These are phyloP conservation scores for Lentinula raphanica DNA, from an alignment of 768 basidiomycete species.

Conservation along the genomic window DNA sequence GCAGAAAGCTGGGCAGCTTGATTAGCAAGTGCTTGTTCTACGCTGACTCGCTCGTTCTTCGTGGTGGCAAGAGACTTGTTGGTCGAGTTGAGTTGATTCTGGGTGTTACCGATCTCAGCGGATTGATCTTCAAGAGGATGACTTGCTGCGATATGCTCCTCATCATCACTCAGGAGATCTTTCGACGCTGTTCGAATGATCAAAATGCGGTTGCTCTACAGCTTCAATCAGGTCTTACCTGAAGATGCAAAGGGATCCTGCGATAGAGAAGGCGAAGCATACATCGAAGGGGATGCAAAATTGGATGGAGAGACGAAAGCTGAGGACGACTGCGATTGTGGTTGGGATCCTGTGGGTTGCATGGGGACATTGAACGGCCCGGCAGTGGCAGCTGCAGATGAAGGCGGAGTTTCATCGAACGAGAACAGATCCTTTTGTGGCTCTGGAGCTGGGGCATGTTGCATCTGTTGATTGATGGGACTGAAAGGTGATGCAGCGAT, in stretches of 20 bases:
- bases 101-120: slow-evolving; percentile 82
- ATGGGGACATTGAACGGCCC: slow-evolving; percentile 26
- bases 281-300: slow-evolving; percentile 16
- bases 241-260: slow-evolving; percentile 51
- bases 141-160: slow-evolving; percentile 39
- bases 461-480: slow-evolving; percentile 35
- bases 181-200: slow-evolving; percentile 14
- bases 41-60: slow-evolving; percentile 56
- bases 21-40: slow-evolving; percentile 60
- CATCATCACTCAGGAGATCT: slow-evolving; percentile 75
- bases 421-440: slow-evolving; percentile 40
- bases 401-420: slow-evolving; percentile 51
- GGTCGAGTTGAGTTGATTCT: slow-evolving; percentile 82
- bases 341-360: slow-evolving; percentile 16
- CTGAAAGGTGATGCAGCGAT: slow-evolving; percentile 35
- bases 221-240: background rate
- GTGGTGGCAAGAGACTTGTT: slow-evolving; percentile 62
- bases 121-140: slow-evolving; percentile 65
- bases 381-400: slow-evolving; percentile 36
- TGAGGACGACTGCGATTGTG: slow-evolving; percentile 24
- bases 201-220: background rate
- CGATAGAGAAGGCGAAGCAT: slow-evolving; percentile 17
- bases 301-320: slow-evolving; percentile 8
- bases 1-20: slow-evolving; percentile 74
- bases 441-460: slow-evolving; percentile 23